Evolutionary conservation across 164 flowering plant genomes (phyloP).

Genomic region (Paratinospora sagittata): DNA sequence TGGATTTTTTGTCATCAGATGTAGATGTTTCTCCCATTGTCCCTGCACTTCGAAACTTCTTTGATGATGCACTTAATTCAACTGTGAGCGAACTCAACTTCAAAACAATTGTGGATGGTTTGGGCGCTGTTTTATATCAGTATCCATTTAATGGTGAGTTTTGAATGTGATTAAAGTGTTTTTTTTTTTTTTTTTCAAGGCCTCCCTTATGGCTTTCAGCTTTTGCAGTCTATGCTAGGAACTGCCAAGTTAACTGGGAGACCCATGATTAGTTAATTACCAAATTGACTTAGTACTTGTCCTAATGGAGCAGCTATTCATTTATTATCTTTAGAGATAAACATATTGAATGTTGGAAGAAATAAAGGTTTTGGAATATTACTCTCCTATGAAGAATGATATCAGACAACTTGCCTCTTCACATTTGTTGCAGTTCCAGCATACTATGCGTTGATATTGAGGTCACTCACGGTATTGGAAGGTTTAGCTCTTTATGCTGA

Average conservation of each 20-base stretch:
- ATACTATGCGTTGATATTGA: conserved; percentile 91
- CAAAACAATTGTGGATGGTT: conserved; percentile 89
- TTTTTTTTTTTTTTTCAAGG: not conserved
- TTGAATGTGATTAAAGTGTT: not conserved
- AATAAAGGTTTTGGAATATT: conserved; percentile 1
- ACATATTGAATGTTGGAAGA: not conserved
- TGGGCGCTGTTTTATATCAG: conserved; percentile 83
- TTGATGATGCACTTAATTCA: conserved; percentile 85
- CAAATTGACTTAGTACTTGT: not conserved
- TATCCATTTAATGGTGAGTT: conserved; percentile 90
- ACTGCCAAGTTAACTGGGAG: not conserved
- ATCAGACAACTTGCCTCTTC: conserved; percentile 17
- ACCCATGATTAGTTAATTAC: conserved; percentile 2
- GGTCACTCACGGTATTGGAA: conserved; percentile 95
- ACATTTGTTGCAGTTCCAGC: conserved; percentile 76
- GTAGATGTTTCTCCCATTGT: conserved; percentile 95
- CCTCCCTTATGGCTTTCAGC: conserved; percentile 5
- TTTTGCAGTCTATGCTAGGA: not conserved
- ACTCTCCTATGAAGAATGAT: conserved; percentile 8
- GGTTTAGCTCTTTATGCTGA: conserved; percentile 96
- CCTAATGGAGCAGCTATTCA: not conserved
- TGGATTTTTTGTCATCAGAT: conserved; percentile 83
- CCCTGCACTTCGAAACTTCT: conserved; percentile 83
- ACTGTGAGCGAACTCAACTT: conserved; percentile 95
- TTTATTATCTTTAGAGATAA: not conserved